Conservation (phyloP, 164 flowering plant species). For the Liriodendron chinense region DNA sequence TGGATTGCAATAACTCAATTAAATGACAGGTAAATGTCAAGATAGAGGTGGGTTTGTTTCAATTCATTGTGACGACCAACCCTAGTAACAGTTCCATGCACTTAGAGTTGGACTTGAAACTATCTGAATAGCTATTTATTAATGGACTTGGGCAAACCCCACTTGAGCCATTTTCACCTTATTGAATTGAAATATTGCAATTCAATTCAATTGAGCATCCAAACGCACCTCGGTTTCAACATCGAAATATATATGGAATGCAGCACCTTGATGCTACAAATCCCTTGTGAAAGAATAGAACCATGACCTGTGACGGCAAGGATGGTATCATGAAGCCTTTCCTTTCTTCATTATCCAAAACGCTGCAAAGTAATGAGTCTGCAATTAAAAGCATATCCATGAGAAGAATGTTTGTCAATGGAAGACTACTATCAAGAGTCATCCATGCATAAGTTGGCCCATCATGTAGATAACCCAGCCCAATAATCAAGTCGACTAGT, state of each 20-base stretch:
- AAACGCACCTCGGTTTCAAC: background rate
- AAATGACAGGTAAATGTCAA: background rate
- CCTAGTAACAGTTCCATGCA: background rate
- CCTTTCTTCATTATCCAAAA: constrained; percentile 89
- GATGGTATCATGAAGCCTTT: background rate
- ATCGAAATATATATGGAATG: no score
- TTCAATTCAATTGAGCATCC: background rate
- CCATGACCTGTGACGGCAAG: background rate
- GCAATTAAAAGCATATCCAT: constrained; percentile 23
- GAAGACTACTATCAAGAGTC: background rate
- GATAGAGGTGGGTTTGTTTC: background rate
- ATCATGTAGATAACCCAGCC: no score
- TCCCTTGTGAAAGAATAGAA: background rate
- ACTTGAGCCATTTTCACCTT: background rate
- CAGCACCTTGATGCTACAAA: constrained; percentile 4
- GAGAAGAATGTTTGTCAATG: background rate
- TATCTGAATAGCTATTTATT: background rate
- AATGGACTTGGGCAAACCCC: background rate
- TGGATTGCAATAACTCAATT: background rate
- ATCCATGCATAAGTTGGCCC: no score
- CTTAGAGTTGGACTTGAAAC: background rate
- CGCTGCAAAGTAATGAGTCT: constrained; percentile 78
- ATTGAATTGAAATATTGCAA: background rate
- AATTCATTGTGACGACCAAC: background rate
- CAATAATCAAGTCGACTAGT: no score